Conservation (phyloP, 257 asterid genomes). For the Paulownia fortunei region DNA sequence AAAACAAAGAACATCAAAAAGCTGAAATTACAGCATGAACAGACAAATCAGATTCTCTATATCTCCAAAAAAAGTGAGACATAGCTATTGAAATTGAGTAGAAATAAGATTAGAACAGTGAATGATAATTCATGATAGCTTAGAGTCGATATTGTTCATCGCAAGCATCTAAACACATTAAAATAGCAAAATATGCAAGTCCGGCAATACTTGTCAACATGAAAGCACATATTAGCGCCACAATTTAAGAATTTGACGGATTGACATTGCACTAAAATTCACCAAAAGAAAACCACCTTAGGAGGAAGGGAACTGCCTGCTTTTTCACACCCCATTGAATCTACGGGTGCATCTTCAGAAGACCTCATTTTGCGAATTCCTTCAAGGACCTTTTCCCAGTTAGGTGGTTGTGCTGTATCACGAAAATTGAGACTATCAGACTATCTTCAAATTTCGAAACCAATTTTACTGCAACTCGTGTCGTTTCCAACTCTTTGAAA, state of each 20-base stretch:
- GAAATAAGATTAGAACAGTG: too few relatives aligned
- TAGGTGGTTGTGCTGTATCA: constrained; percentile 61
- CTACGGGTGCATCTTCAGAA: constrained; percentile 95
- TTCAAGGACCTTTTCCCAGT: constrained; percentile 85
- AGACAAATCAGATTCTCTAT: too few relatives aligned
- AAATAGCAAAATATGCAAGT: too few relatives aligned
- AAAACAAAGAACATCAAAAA: too few relatives aligned
- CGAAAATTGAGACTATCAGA: constrained; percentile 6
- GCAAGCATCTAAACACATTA: too few relatives aligned
- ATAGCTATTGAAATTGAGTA: too few relatives aligned
- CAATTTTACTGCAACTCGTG: not conserved
- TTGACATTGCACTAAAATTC: constrained; percentile 8
- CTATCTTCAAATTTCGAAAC: constrained; percentile 1
- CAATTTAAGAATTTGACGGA: not conserved
- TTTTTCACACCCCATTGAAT: constrained; percentile 97
- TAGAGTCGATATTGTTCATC: too few relatives aligned
- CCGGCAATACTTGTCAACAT: not conserved
- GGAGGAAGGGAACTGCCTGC: constrained; percentile 96
- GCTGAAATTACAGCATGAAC: too few relatives aligned
- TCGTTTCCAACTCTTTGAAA: not conserved
- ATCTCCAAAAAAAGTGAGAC: too few relatives aligned
- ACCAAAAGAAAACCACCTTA: constrained; percentile 51
- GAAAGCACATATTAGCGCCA: not conserved
- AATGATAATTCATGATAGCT: too few relatives aligned
- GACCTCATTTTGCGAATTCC: constrained; percentile 90